Conservation (phyloP, 2,329 filamentous ascomycete genomes). For the Diaporthe capsici region DNA sequence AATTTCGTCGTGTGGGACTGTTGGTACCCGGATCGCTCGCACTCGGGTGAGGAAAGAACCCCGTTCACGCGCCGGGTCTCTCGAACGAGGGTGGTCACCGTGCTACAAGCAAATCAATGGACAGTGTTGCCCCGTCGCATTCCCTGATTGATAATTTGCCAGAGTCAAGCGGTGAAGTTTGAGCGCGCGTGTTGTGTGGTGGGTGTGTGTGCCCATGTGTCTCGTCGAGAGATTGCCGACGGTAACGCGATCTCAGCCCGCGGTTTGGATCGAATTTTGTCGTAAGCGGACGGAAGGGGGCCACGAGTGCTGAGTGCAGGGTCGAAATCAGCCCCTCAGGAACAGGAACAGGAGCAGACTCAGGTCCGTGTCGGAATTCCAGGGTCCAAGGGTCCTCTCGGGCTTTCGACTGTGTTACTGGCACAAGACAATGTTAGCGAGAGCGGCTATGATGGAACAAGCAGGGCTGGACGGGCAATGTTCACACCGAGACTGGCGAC, state of each 20-base stretch:
- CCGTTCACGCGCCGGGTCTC: not conserved
- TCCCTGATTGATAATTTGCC: not conserved
- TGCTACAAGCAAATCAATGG: not conserved
- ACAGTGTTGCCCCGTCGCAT: not conserved
- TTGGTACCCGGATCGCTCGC: not conserved
- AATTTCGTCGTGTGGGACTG: not conserved
- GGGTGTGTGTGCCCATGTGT: not conserved
- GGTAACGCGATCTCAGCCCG: constrained; percentile 6
- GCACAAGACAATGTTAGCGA: constrained; percentile 12
- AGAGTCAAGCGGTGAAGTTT: not conserved
- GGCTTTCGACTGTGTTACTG: not conserved
- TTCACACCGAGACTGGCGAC: constrained; percentile 5
- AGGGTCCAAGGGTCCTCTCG: constrained; percentile 26
- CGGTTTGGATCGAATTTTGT: constrained; percentile 1
- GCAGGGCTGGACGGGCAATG: not conserved
- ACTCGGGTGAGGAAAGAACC: not conserved
- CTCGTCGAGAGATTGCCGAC: not conserved
- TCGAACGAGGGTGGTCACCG: not conserved
- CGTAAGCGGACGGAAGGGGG: not conserved
- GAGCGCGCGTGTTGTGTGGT: not conserved
- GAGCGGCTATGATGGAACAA: not conserved
- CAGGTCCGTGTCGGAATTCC: not conserved
- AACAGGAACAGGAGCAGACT: not conserved
- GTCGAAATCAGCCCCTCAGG: not conserved
- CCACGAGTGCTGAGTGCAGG: not conserved